phyloP scores from a whole-genome alignment of 192 early-diverging fungal genomes.

The Coemansia sp. region DNA sequence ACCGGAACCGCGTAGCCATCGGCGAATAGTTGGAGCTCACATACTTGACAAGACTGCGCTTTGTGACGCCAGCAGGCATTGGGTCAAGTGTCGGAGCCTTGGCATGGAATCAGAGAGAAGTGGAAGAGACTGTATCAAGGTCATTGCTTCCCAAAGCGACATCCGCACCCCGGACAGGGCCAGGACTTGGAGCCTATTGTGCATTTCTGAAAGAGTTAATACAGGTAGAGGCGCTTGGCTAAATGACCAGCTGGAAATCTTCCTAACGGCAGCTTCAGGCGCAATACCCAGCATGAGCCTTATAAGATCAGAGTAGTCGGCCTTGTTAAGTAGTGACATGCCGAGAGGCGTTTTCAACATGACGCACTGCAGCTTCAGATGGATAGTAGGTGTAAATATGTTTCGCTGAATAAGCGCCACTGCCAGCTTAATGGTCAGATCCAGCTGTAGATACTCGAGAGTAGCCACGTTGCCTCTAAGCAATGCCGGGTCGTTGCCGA shows the following conservation, averaged over 20 bases:
- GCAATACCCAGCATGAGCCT: not conserved
- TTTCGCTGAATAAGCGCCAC: not conserved
- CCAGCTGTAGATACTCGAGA: conserved; percentile 5
- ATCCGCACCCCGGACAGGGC: not conserved
- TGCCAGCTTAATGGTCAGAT: not conserved
- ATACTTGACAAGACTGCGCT: not conserved
- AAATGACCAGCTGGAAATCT: not conserved
- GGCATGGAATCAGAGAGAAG: not conserved
- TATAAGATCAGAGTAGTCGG: not conserved
- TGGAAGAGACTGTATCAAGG: not conserved
- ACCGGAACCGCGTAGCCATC: not conserved
- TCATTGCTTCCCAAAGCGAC: not conserved
- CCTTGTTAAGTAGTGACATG: not conserved
- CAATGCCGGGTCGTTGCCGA: conserved; percentile 8
- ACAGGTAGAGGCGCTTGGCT: too few species aligned
- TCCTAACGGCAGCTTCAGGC: not conserved
- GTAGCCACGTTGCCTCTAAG: not conserved
- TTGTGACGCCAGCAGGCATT: not conserved
- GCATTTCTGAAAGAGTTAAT: not conserved
- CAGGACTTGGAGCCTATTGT: not conserved
- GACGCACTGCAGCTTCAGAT: not conserved
- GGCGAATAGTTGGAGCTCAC: not conserved
- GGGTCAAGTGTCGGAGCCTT: not conserved
- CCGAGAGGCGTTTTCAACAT: not conserved
- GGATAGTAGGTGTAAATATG: conserved; percentile 3